A percentile compares a stretch with the other conserved stretches of the same genome.
Conservation (phyloP, 2,329 filamentous ascomycete species). For the Cladosporium sp. region DNA sequence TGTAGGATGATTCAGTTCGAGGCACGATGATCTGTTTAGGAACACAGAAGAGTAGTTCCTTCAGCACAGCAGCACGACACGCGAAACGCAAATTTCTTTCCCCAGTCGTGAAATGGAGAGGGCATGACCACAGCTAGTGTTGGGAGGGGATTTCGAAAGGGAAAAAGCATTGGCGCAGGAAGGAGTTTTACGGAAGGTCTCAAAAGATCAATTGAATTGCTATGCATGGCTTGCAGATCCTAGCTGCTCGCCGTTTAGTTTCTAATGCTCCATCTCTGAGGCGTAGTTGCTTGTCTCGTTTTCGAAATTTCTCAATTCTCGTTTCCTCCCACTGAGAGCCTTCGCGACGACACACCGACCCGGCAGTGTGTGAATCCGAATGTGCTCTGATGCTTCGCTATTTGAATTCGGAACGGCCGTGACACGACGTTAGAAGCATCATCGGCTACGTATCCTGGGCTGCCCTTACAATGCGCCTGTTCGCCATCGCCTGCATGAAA, state of each 20-base stretch:
- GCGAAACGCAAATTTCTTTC: neutral
- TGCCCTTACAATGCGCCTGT: neutral
- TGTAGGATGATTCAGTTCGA: slow-evolving; percentile 96
- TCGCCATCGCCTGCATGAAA: neutral
- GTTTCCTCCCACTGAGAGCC: neutral
- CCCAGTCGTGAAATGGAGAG: neutral
- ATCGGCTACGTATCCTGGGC: slow-evolving; percentile 1
- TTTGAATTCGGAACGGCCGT: neutral
- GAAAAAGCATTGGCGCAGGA: slow-evolving; percentile 8
- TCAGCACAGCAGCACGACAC: neutral
- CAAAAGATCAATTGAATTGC: slow-evolving; percentile 6
- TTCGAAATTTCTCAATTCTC: neutral
- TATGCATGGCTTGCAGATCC: slow-evolving; percentile 1
- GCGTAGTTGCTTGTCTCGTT: neutral
- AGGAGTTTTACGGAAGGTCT: slow-evolving; percentile 2
- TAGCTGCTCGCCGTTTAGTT: slow-evolving; percentile 4
- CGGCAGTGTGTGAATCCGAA: neutral
- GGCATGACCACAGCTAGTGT: neutral
- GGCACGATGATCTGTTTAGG: slow-evolving; percentile 59
- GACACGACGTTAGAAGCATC: neutral
- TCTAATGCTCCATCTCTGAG: neutral
- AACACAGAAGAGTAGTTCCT: no score
- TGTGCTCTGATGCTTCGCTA: neutral
- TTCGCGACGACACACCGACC: neutral
- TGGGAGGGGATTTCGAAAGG: neutral